Evolutionary conservation across 345 rosid genomes (phyloP).

Genomic region (Tarenaya hassleriana): DNA sequence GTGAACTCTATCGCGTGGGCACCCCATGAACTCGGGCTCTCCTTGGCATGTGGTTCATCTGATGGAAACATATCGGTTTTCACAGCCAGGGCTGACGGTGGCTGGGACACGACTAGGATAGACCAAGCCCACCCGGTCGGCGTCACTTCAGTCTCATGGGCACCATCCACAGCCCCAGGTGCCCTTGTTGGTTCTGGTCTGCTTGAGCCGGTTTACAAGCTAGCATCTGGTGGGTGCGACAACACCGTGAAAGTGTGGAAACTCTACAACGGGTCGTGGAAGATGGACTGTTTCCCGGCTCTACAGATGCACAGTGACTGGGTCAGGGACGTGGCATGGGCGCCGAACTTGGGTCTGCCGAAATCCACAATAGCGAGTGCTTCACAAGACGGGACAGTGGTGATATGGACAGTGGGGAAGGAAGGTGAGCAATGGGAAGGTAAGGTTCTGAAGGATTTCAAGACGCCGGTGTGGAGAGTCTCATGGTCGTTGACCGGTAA

Average conservation of each 20-base stretch:
- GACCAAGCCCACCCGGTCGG: conserved; percentile 67
- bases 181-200: conserved; percentile 45
- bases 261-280: conserved; percentile 48
- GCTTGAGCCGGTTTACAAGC: conserved; percentile 52
- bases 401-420: conserved; percentile 51
- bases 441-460: conserved; percentile 52
- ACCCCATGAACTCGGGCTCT: conserved; percentile 57
- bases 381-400: conserved; percentile 60
- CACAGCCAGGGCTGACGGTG: conserved; percentile 54
- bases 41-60: conserved; percentile 62
- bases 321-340: conserved; percentile 75
- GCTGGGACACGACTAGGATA: conserved; percentile 56
- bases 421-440: conserved; percentile 67
- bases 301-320: conserved; percentile 58
- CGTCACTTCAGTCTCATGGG: conserved; percentile 63
- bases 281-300: conserved; percentile 58
- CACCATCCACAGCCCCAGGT: conserved; percentile 51
- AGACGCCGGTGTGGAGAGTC: conserved; percentile 56
- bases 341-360: conserved; percentile 65
- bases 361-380: conserved; percentile 64
- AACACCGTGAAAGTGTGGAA: conserved; percentile 62
- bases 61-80: conserved; percentile 61
- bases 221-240: conserved; percentile 62
- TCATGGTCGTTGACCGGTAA: conserved; percentile 67
- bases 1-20: conserved; percentile 72